phyloP scores from a whole-genome alignment of 805 yeast species.

The Hanseniaspora singularis region DNA sequence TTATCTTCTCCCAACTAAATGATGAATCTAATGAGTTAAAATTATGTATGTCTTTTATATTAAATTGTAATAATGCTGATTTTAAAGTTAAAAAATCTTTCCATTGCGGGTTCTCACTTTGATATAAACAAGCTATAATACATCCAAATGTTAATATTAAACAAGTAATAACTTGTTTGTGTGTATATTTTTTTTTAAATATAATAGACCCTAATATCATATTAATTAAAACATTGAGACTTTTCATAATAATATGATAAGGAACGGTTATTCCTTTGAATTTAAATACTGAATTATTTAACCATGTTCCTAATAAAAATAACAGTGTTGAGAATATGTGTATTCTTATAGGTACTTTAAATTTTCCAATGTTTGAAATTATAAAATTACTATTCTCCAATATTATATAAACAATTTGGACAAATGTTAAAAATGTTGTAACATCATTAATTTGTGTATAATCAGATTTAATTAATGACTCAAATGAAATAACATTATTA shows the following conservation, averaged over 20 bases:
- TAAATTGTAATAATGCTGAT: slow-evolving; percentile 2
- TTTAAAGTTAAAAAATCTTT: slow-evolving; percentile 1
- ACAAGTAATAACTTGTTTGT: slow-evolving; percentile 40
- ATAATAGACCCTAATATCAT: slow-evolving; percentile 43
- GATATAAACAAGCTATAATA: slow-evolving; percentile 31
- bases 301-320: slow-evolving; percentile 39
- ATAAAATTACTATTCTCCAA: slow-evolving; percentile 23
- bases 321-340: slow-evolving; percentile 39
- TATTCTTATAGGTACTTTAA: slow-evolving; percentile 32
- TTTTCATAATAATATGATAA: slow-evolving; percentile 52
- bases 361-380: background rate
- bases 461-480: slow-evolving; percentile 33
- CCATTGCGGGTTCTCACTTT: slow-evolving; percentile 23
- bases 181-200: slow-evolving; percentile 36
- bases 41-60: background rate
- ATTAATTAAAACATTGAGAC: slow-evolving; percentile 51
- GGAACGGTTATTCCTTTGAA: slow-evolving; percentile 48
- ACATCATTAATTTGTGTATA: slow-evolving; percentile 25
- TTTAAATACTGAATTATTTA: slow-evolving; percentile 48
- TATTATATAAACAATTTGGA: slow-evolving; percentile 45
- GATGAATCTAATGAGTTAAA: background rate
- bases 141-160: slow-evolving; percentile 45
- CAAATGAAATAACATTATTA: slow-evolving; percentile 53
- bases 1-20: background rate
- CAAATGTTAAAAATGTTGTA: slow-evolving; percentile 46